Percentiles rank a stretch among this genome's conserved stretches.
phyloP scores from a whole-genome alignment of 352 stramenopile species.

The Blastocystis sp. region DNA sequence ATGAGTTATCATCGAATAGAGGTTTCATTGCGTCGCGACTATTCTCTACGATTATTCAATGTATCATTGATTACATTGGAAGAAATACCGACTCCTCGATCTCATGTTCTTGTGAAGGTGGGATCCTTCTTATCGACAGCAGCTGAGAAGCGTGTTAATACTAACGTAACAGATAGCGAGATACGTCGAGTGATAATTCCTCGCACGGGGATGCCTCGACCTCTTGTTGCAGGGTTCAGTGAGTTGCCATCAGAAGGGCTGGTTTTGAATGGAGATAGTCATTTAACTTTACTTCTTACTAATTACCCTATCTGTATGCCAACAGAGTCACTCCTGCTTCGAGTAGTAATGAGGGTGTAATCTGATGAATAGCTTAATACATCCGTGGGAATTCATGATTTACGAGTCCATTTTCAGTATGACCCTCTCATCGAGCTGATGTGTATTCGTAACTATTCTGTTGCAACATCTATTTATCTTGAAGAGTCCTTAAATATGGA shows the following conservation, averaged over 20 bases:
- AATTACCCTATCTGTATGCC: constrained; percentile 30
- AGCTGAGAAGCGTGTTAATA: background rate
- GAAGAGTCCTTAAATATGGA: constrained; percentile 18
- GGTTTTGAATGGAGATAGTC: background rate
- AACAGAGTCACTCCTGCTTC: constrained; percentile 6
- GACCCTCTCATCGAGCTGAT: constrained; percentile 32
- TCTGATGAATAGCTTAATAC: constrained; percentile 7
- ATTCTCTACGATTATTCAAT: constrained; percentile 7
- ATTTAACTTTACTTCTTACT: constrained; percentile 11
- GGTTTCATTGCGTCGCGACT: background rate
- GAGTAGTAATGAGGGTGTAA: background rate
- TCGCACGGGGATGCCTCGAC: background rate
- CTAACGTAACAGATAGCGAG: background rate
- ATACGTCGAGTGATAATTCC: background rate
- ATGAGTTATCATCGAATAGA: constrained; percentile 23
- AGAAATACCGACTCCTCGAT: background rate
- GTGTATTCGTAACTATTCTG: constrained; percentile 46
- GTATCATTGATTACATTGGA: background rate
- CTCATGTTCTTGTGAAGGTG: background rate
- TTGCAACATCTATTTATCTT: constrained; percentile 40
- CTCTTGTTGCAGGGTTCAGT: background rate
- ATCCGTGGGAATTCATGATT: background rate
- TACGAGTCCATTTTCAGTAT: background rate
- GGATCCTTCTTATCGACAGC: background rate
- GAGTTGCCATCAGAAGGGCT: background rate